Evolutionary conservation across 257 asterid genomes (phyloP), one percentile per base, ranked within the genome.

Genomic region (Schizonepeta tenuifolia): DNA sequence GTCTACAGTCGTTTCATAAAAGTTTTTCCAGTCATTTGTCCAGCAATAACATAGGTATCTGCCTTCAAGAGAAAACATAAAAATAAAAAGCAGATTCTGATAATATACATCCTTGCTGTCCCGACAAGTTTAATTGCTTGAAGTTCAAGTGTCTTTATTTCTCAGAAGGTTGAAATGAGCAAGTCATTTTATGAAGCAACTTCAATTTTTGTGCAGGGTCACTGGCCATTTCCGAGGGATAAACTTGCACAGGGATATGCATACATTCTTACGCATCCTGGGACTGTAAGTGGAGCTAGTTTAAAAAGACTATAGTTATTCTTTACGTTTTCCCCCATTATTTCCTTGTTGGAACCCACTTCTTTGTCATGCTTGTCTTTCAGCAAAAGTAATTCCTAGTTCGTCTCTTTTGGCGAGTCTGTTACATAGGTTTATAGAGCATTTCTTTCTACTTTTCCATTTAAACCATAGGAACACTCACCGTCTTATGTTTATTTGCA

Each of bases 221-320:
- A 86, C 70, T 86, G 90, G 90, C 87, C 85, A 79, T 86, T 86
- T 69, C 90, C 90, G 6, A 69, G 88, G 61, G 88, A 80, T 65
- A 86, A 86, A 80, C 86, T 81, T 44, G 57, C 71, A 3, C 90
- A 86, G 75, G 90, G 90, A 79, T 86, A 86, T 50, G 88, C 90
- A 0, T 86, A 86, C 65, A 83, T 86, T 58, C 74, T 86, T 78
- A 81, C 90, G 17, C 90, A 86, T 69, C 90, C 90, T 1, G 90
- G 90, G 79, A 86, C 90, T 12, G 73, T 68, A 68, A 68, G 73
- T 68, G 53, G 63, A n/a, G 53, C 51, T 4, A 33, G 33, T 9
- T 20, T 10, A 51, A 50, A 13, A n/a, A 43, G 14, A 22, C 13
- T 14, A 6, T 65, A 22, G 41, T 65, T 65, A n/a, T 17, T 14